These are phyloP conservation scores for Beta lomatogona DNA, from an alignment of 179 eudicot genomes.

Conservation along the genomic window DNA sequence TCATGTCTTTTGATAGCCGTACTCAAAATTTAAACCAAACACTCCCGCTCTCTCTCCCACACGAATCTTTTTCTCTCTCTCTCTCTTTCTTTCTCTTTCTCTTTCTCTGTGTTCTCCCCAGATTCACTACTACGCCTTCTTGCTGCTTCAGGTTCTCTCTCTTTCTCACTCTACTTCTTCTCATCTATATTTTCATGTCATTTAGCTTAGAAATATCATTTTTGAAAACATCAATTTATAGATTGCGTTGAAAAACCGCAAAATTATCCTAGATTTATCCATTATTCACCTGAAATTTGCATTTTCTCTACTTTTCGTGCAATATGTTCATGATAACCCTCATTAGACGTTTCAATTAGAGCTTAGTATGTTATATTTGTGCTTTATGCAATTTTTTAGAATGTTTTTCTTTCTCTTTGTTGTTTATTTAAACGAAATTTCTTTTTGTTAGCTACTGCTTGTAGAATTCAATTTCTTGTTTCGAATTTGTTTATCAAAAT, in stretches of 20 bases:
- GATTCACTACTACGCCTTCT: background rate
- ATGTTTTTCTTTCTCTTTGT: too few species aligned
- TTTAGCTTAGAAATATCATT: background rate
- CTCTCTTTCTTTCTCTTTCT: background rate
- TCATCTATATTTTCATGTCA: background rate
- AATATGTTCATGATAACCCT: background rate
- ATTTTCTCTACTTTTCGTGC: background rate
- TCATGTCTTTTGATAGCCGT: background rate
- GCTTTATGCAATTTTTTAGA: too few species aligned
- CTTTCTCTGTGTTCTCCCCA: background rate
- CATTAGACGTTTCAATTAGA: background rate
- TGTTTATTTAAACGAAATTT: background rate
- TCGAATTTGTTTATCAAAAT: background rate
- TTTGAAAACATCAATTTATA: too few species aligned
- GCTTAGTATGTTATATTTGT: too few species aligned
- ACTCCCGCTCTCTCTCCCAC: constrained; percentile 9
- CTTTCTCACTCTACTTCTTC: background rate
- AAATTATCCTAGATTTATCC: too few species aligned
- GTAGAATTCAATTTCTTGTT: background rate
- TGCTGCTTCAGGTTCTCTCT: constrained; percentile 3
- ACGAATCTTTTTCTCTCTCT: background rate
- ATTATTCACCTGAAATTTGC: background rate
- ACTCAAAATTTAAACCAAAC: constrained; percentile 17
- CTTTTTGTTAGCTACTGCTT: background rate
- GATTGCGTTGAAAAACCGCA: background rate